phyloP scores from a whole-genome alignment of 73 alveolate genomes.

The Durusdinium trenchii region DNA sequence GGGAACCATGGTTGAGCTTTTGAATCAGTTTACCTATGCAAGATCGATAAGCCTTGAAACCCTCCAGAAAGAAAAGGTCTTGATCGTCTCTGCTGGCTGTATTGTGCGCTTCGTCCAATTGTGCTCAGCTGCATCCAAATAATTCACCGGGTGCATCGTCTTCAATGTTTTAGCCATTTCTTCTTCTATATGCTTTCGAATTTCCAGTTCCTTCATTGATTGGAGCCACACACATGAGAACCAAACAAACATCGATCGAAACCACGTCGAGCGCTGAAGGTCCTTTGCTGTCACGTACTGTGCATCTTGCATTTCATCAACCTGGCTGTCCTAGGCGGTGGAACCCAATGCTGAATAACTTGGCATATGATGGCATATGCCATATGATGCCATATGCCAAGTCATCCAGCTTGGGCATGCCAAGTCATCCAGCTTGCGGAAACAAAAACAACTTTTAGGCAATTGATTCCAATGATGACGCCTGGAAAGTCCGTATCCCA shows the following conservation, averaged over 20 bases:
- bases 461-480: not conserved
- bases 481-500: not conserved
- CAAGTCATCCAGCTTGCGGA: not conserved
- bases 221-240: not conserved
- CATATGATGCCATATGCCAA: not conserved
- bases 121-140: constrained; percentile 43
- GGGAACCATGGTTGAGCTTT: no score
- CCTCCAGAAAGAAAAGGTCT: no score
- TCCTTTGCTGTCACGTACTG: constrained; percentile 71
- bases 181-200: constrained; percentile 61
- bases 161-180: constrained; percentile 73
- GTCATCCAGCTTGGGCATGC: not conserved
- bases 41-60: no score
- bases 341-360: not conserved
- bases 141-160: constrained; percentile 78
- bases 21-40: no score
- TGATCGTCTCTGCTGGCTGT: no score
- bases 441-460: not conserved
- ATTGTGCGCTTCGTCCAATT: no score
- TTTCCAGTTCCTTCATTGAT: constrained; percentile 61
- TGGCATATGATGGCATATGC: not conserved
- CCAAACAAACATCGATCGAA: not conserved
- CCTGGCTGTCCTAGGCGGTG: not conserved
- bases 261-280: not conserved
- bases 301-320: constrained; percentile 74